Base-by-base conservation (phyloP, 345 rosid species). In the Cardamine chenopodiifolia region DNA sequence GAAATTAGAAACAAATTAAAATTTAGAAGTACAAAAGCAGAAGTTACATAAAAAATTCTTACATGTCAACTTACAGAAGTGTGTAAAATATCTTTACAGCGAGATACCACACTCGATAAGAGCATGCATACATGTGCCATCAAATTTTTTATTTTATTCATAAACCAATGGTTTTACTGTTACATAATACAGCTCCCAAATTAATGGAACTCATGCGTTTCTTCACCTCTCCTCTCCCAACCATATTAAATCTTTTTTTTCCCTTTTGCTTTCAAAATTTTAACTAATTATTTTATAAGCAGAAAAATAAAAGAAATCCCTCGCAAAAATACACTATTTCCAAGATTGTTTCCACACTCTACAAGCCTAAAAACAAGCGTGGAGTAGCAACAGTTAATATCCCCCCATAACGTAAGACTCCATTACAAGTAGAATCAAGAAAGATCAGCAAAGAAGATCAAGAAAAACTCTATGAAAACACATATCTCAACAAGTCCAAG, bases 181-280 rank as follows among this genome's bases (percentile, higher is more conserved):
- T 74, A 64, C 77, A 64, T 56, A 42, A 54, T 66, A 39, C 62
- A 62, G 53, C 70, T 77, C 72, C 72, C 45, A 71, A 64, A 57
- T 77, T 71, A 18, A 77, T 77, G 67, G 76, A 71, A 64, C 76
- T 77, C 80, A 77, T 71, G 76, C 42, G 53, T 77, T 77, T 70
- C 74, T 62, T 48, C 70, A 60, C 75, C 22, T 52, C 62, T 49
- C 59, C 20, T 68, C 57, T 75, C 66, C 58, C 67, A 77, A 70
- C 80, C 60, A 63, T 64, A 62, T 57, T 44, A 54, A 60, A 5
- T 34, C 17, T 44, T 8, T 66, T 47, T n/a, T 23, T 7, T 8
- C 23, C n/a, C 12, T 45, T 25, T 67, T 28, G 18, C 48, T 7
- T 67, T 37, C 19, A 10, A 48, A 59, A 28, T 2, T 40, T 39